Base-by-base conservation (phyloP, 2,329 filamentous ascomycete species). In the Juglanconis oblonga region DNA sequence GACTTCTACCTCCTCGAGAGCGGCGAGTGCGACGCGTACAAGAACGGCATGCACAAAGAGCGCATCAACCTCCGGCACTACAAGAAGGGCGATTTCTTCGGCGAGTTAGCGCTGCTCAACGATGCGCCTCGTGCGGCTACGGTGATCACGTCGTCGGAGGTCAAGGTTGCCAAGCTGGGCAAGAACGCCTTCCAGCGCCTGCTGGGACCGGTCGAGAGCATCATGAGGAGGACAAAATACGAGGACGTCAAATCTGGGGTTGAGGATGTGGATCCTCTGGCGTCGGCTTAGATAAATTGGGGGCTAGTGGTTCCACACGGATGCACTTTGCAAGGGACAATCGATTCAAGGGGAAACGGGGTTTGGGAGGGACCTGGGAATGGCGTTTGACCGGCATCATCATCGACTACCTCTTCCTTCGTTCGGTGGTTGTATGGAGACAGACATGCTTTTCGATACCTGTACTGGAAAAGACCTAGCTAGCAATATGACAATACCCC, bases 121-220 rank as follows among this genome's bases (percentile, higher is more conserved):
- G 94, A 99, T 71, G 91, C 92, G 57, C 95, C 95, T 8, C 88
- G 95, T 71, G 94, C 94, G 42, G 95, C 95, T 54, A 96, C 90
- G 67, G 87, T 99, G 55, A 80, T 96, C 51, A 91, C 91, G 68
- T 83, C 86, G 73, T 90, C 89, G 6, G 91, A 97, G 64, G 90
- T 96, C 72, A 98, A 97, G 79, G 91, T 98, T 54, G 95, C 94
- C 4, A 92, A 88, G 52, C 80, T 99, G 52, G 92, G 92, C 66
- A 96, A 97, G 76, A 91, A 92, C 68, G 95, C 94, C 5, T 99
- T 99, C 77, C 94, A 97, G 79, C 84, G 95, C 67, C 79, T 99
- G 68, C 80, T 99, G 38, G 95, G 95, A 2, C 93, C 94, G 1
- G 93, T 98, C 33, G 92, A 97, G 76, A 88, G 92, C 63, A 96